A percentile compares a stretch with the other conserved stretches of the same genome.
Evolutionary conservation across 2,329 filamentous ascomycete species (phyloP).

Genomic region (Botrytis byssoidea): DNA sequence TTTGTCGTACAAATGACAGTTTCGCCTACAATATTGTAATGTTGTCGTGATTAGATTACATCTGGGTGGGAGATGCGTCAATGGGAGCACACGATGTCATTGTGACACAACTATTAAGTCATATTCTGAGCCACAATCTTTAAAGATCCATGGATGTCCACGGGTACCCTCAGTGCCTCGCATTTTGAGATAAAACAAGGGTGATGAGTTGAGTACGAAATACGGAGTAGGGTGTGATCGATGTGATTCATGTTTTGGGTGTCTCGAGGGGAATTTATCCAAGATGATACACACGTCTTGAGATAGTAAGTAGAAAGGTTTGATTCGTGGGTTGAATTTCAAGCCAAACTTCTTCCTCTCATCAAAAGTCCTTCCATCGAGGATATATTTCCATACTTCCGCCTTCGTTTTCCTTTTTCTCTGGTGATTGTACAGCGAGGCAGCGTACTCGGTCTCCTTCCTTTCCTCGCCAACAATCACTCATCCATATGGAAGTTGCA

Average conservation of each 20-base stretch:
- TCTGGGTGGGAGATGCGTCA: neutral
- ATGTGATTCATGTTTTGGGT: neutral
- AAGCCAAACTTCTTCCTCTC: neutral
- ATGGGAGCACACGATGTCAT: neutral
- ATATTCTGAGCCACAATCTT: neutral
- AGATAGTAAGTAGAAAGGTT: neutral
- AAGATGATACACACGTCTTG: slow-evolving; percentile 3
- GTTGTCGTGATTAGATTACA: slow-evolving; percentile 1
- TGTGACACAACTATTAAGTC: neutral
- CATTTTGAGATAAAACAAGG: neutral
- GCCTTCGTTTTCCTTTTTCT: neutral
- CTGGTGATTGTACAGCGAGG: neutral
- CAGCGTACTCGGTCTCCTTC: neutral
- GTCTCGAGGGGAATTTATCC: neutral
- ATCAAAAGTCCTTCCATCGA: neutral
- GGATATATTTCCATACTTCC: neutral
- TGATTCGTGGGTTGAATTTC: neutral
- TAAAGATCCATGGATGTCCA: neutral
- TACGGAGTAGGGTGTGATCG: neutral
- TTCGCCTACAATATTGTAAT: neutral
- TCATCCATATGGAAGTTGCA: neutral
- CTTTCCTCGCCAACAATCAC: neutral
- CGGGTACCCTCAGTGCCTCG: neutral
- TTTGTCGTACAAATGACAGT: neutral
- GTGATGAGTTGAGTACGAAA: neutral